phyloP scores from a whole-genome alignment of 768 basidiomycete genomes.

The Mycena sanguinolenta region DNA sequence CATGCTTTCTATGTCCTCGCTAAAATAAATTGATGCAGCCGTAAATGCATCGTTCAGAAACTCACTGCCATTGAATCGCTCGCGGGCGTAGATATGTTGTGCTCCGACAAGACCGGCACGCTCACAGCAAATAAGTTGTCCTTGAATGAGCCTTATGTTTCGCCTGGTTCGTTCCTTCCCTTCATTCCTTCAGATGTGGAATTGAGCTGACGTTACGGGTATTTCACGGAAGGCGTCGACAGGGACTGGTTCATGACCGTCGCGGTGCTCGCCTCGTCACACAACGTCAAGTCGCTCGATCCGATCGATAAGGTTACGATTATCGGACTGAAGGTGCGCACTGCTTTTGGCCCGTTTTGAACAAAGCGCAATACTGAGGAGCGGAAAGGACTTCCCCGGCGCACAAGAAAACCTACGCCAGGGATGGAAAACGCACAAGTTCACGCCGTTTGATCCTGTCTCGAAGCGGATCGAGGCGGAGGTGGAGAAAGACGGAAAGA shows the following conservation, averaged over 20 bases:
- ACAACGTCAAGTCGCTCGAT: conserved; percentile 60
- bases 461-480: conserved; percentile 65
- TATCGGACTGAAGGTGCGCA: conserved; percentile 50
- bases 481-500: conserved; percentile 58
- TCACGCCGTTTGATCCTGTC: conserved; percentile 64
- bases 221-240: conserved; percentile 42
- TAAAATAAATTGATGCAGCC: conserved; percentile 29
- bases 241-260: conserved; percentile 47
- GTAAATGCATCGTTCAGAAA: conserved; percentile 63
- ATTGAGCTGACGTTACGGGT: background rate
- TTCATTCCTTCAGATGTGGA: background rate
- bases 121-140: conserved; percentile 63
- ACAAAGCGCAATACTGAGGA: no score
- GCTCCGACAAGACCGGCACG: conserved; percentile 60
- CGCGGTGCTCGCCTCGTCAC: conserved; percentile 61
- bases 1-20: no score
- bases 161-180: conserved; percentile 12
- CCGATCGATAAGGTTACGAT: conserved; percentile 65
- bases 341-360: no score
- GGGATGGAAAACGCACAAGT: conserved; percentile 61
- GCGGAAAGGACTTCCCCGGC: conserved; percentile 53
- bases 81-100: conserved; percentile 63
- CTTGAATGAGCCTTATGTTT: conserved; percentile 52
- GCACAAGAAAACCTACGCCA: conserved; percentile 56
- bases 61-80: conserved; percentile 64